phyloP scores from a whole-genome alignment of 306 rosid genomes.

The Fagus crenata region DNA sequence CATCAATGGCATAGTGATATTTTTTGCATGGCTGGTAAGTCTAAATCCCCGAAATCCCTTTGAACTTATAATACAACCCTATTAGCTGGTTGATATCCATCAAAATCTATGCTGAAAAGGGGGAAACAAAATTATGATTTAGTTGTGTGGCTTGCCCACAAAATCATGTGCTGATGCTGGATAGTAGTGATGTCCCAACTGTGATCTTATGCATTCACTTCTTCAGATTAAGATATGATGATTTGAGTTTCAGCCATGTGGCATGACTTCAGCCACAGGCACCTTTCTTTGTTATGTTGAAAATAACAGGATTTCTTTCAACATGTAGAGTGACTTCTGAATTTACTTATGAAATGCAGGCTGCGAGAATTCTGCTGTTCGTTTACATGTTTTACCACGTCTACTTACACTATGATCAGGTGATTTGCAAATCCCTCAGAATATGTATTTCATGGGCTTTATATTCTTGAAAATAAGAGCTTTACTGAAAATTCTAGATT shows the following conservation, averaged over 20 bases:
- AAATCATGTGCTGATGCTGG: background rate
- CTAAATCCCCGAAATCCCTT: background rate
- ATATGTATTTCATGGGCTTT: slow-evolving; percentile 15
- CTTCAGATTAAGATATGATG: background rate
- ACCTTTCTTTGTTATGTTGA: background rate
- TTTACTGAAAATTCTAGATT: background rate
- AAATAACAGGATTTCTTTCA: background rate
- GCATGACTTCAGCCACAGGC: slow-evolving; percentile 1
- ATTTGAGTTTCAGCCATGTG: background rate
- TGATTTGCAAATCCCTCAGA: slow-evolving; percentile 30
- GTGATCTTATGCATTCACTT: background rate
- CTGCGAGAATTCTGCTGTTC: slow-evolving; percentile 85
- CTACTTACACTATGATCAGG: slow-evolving; percentile 90
- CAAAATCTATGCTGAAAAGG: too few species aligned
- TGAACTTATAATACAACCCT: background rate
- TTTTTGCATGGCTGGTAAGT: slow-evolving; percentile 94
- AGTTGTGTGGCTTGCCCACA: background rate
- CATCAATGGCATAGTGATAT: slow-evolving; percentile 85
- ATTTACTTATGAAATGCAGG: slow-evolving; percentile 53
- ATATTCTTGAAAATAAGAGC: background rate
- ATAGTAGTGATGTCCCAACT: background rate
- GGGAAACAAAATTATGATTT: background rate
- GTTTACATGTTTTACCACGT: slow-evolving; percentile 78
- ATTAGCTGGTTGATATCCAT: background rate
- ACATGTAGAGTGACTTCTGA: slow-evolving; percentile 9